Evolutionary conservation across 2,329 filamentous ascomycete species (phyloP).

Genomic region (Elsinoe ampelina): DNA sequence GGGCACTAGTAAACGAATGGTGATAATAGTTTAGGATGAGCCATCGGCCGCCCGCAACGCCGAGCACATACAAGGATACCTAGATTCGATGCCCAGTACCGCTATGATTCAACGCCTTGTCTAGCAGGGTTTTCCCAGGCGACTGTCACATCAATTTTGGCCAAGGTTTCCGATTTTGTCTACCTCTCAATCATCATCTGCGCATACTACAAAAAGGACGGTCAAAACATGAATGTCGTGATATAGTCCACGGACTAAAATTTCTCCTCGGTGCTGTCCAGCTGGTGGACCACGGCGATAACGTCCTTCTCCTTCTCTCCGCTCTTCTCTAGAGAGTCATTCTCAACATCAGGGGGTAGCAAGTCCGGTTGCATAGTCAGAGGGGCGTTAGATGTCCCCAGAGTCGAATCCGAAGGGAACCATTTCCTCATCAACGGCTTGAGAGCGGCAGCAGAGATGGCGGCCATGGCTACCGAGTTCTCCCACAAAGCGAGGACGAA

Average conservation of each 20-base stretch:
- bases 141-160: too few species aligned
- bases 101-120: too few species aligned
- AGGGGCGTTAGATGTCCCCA: not conserved
- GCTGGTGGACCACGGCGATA: not conserved
- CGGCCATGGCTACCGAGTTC: not conserved
- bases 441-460: not conserved
- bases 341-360: not conserved
- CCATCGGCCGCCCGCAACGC: too few species aligned
- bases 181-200: too few species aligned
- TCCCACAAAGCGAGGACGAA: not conserved
- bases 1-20: too few species aligned
- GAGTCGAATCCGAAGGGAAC: not conserved
- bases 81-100: too few species aligned
- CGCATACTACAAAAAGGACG: too few species aligned
- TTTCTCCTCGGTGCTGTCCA: not conserved
- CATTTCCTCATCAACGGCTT: not conserved
- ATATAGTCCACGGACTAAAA: not conserved
- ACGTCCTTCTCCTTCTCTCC: not conserved
- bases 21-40: too few species aligned
- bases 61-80: too few species aligned
- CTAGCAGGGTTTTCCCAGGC: too few species aligned
- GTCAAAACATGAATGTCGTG: too few species aligned
- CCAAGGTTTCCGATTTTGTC: too few species aligned
- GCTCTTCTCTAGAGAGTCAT: not conserved
- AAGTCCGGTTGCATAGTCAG: not conserved